A percentile compares a stretch with the other conserved stretches of the same genome.
phyloP scores from a whole-genome alignment of 345 rosid genomes.

The Boechera stricta region DNA sequence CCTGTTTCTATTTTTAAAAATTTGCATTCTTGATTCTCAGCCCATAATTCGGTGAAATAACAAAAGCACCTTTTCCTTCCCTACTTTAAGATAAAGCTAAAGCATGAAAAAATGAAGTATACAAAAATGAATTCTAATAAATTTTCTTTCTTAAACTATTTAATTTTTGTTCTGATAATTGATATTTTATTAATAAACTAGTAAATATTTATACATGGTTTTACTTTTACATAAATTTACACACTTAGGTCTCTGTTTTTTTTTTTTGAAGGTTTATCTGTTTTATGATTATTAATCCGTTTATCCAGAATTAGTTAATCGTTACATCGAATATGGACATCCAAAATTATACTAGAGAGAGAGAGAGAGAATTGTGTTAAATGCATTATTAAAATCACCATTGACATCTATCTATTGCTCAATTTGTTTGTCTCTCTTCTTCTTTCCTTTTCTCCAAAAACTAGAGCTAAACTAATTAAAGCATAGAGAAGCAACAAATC shows the following conservation, averaged over 20 bases:
- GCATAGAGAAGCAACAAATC: slow-evolving; percentile 45
- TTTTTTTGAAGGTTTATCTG: too few relatives aligned
- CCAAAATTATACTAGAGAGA: background rate
- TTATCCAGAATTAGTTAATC: slow-evolving; percentile 41
- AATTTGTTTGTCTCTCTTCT: slow-evolving; percentile 31
- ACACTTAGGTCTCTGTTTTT: background rate
- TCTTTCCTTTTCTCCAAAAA: slow-evolving; percentile 24
- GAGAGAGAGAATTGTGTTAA: background rate
- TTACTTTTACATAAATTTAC: slow-evolving; percentile 29
- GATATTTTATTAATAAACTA: too few relatives aligned
- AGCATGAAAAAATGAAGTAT: slow-evolving; percentile 44
- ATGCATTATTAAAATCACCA: slow-evolving; percentile 25
- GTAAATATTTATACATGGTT: background rate
- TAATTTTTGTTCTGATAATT: too few relatives aligned
- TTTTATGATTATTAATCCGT: background rate
- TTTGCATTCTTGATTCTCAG: background rate
- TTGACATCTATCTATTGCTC: background rate
- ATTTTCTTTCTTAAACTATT: background rate
- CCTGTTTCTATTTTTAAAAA: background rate
- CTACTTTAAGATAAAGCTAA: slow-evolving; percentile 81
- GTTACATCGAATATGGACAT: slow-evolving; percentile 41
- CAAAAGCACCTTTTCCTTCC: slow-evolving; percentile 53
- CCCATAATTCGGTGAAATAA: slow-evolving; percentile 28
- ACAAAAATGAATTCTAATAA: background rate
- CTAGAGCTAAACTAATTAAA: slow-evolving; percentile 42